These are phyloP conservation scores for Exophiala sideris DNA, from an alignment of 2,329 filamentous ascomycete genomes.

Conservation along the genomic window DNA sequence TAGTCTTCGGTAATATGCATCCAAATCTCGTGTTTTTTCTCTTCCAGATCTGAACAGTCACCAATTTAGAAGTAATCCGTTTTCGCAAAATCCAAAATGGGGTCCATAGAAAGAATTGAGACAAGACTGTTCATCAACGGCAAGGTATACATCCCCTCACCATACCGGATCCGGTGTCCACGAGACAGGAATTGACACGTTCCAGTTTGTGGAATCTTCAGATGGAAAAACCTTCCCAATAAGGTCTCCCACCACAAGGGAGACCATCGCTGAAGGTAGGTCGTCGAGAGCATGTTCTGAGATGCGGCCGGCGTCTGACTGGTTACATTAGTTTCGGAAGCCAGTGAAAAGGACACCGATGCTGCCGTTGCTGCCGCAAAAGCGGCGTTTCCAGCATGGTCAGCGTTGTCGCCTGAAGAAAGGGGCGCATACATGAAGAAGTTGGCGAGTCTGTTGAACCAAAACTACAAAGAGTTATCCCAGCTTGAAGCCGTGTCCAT, in stretches of 20 bases:
- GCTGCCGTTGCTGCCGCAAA: slow-evolving; percentile 38
- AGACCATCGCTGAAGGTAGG: slow-evolving; percentile 32
- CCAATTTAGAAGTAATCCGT: background rate
- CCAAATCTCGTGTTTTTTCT: background rate
- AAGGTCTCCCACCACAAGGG: slow-evolving; percentile 32
- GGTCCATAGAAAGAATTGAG: slow-evolving; percentile 29
- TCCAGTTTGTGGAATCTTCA: slow-evolving; percentile 31
- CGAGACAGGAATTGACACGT: background rate
- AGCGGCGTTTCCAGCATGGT: slow-evolving; percentile 39
- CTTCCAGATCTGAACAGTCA: background rate
- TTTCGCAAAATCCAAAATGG: slow-evolving; percentile 7
- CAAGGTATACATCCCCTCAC: slow-evolving; percentile 25
- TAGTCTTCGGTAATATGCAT: background rate
- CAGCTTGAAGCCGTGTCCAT: slow-evolving; percentile 37
- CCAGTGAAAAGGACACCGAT: slow-evolving; percentile 34
- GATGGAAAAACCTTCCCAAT: slow-evolving; percentile 33
- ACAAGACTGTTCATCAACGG: slow-evolving; percentile 36
- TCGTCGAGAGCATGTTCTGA: background rate
- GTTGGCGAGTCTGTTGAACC: slow-evolving; percentile 32
- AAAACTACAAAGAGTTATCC: slow-evolving; percentile 33
- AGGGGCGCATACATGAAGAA: slow-evolving; percentile 35
- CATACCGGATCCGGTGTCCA: background rate
- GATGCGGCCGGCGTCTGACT: background rate
- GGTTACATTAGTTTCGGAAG: slow-evolving; percentile 32
- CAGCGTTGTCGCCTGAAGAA: slow-evolving; percentile 34